phyloP scores from a whole-genome alignment of 164 flowering plant species.

The Protea cynaroides region DNA sequence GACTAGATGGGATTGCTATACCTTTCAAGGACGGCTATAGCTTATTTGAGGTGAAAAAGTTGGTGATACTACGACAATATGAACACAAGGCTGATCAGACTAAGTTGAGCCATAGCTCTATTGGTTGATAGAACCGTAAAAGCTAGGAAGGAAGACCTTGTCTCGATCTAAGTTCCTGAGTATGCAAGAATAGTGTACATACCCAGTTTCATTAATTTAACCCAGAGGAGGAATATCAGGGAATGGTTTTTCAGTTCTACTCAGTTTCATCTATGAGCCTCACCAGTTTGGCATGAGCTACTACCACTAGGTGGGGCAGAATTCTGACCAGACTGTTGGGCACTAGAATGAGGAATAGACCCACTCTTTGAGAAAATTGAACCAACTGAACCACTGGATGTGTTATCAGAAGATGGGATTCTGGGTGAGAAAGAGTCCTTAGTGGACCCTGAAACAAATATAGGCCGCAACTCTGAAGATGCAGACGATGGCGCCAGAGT shows the following conservation, averaged over 20 bases:
- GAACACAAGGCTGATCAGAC: slow-evolving; percentile 21
- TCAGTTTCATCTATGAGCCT: slow-evolving; percentile 33
- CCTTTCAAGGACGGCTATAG: slow-evolving; percentile 27
- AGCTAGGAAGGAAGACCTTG: slow-evolving; percentile 9
- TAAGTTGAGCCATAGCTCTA: slow-evolving; percentile 22
- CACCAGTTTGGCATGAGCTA: slow-evolving; percentile 25
- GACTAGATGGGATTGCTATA: slow-evolving; percentile 26
- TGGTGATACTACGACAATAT: slow-evolving; percentile 17
- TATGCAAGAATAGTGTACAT: not conserved
- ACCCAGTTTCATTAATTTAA: slow-evolving; percentile 13
- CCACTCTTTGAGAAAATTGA: slow-evolving; percentile 50
- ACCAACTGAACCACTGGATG: slow-evolving; percentile 56
- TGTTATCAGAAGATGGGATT: slow-evolving; percentile 47
- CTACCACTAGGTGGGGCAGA: slow-evolving; percentile 33
- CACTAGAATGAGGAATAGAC: slow-evolving; percentile 28
- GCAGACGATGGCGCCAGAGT: slow-evolving; percentile 88
- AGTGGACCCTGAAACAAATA: slow-evolving; percentile 41
- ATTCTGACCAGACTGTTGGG: slow-evolving; percentile 35
- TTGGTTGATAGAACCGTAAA: slow-evolving; percentile 22
- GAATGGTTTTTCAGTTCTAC: slow-evolving; percentile 11
- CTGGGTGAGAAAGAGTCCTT: slow-evolving; percentile 42
- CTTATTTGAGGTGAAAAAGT: slow-evolving; percentile 41
- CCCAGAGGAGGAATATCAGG: slow-evolving; percentile 9
- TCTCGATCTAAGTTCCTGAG: slow-evolving; percentile 2
- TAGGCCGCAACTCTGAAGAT: slow-evolving; percentile 69